A percentile compares a stretch with the other conserved stretches of the same genome.
Evolutionary conservation across 495 filamentous ascomycete species (phyloP).

Genomic region (Sordaria brevicollis): DNA sequence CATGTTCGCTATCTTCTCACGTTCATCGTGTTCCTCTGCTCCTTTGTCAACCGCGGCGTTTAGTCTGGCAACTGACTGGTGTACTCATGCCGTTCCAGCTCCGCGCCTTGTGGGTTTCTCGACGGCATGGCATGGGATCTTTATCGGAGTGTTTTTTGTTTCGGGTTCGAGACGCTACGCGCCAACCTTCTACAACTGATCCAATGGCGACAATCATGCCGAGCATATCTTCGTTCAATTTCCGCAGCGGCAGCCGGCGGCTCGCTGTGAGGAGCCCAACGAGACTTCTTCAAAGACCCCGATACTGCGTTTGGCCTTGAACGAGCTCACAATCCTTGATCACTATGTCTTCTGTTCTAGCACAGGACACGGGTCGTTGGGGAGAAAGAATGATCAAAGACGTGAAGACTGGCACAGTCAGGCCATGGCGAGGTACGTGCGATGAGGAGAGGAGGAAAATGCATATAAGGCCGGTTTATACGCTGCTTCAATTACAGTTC

Average conservation of each 20-base stretch:
- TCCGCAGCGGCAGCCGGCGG: background rate
- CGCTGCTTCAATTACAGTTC: background rate
- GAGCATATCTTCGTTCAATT: background rate
- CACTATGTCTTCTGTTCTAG: background rate
- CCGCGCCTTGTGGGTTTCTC: too few relatives aligned
- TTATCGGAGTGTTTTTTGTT: too few relatives aligned
- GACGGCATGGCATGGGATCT: too few relatives aligned
- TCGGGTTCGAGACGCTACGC: too few relatives aligned
- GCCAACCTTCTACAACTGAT: too few relatives aligned
- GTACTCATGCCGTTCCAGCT: too few relatives aligned
- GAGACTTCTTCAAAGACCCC: background rate
- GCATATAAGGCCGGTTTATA: background rate
- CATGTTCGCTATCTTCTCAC: too few relatives aligned
- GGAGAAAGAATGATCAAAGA: background rate
- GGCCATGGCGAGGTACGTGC: background rate
- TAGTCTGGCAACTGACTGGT: too few relatives aligned
- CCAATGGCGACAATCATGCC: too few relatives aligned
- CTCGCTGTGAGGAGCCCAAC: background rate
- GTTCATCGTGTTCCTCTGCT: too few relatives aligned
- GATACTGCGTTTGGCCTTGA: background rate
- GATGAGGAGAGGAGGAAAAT: background rate
- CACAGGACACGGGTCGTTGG: background rate
- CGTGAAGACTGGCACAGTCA: background rate
- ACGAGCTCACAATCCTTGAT: background rate
- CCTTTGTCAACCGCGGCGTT: too few relatives aligned